Evolutionary conservation across 1,139 yeast species (phyloP), one percentile per base, ranked within the genome.

Genomic region (Suhomyces kunorum): DNA sequence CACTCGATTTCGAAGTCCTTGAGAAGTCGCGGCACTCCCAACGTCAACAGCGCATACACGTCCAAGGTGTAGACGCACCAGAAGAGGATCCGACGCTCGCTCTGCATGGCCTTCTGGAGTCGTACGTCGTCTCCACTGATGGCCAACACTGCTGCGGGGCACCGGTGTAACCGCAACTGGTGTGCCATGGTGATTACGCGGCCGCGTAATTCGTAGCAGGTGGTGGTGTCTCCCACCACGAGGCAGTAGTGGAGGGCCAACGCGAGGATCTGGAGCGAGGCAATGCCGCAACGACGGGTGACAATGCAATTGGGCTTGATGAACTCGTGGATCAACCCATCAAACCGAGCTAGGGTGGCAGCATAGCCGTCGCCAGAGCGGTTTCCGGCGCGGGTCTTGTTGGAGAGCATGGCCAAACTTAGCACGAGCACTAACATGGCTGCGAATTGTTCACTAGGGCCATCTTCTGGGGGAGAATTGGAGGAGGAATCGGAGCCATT

Each of bases 61-160:
- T 89, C 97, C 48, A 88, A 70, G 28, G 83, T 74, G 58, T 87
- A 88, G 29, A 83, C 78, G 48, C 88, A 82, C 96, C 96, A 89
- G 54, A 88, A 88, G 28, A 87, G 63, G 35, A 87, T 75, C 55
- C 95, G 78, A 45, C 96, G 72, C 55, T 86, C 87, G 47, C 89
- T 90, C 61, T 85, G 94, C 67, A 84, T 89, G 39, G 61, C 64
- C 42, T 66, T 69, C 43, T 63, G 65, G 23, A 79, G 64, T 38
- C 76, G 76, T 7, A 80, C 76, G 6, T 83, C 81, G 6, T 45
- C 49, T 1, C 66, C 63, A 40, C 63, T 58, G 16, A 68, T 55
- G 0, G 75, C 76, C 38, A 84, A 63, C 5, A 88, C 90, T 0
- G 94, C 90, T 11, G 90, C 85, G 11, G 95, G 96, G 62, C 95